phyloP scores from a whole-genome alignment of 768 basidiomycete genomes.

The Termitomyces sp. region DNA sequence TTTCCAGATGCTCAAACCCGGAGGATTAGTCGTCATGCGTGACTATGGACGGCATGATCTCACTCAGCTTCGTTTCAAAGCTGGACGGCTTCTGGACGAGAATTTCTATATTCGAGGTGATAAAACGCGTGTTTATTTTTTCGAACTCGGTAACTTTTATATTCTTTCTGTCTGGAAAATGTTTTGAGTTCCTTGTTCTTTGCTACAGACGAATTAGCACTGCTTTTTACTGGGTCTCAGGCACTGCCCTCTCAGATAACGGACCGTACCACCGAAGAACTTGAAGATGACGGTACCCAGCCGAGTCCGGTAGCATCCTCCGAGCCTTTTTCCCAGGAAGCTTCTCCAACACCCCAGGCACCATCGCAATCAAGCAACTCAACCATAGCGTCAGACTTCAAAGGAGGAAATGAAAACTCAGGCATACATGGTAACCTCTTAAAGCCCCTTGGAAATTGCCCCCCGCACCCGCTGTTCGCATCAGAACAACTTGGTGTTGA shows the following conservation, averaged over 20 bases:
- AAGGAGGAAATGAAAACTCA: background rate
- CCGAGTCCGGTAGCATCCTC: background rate
- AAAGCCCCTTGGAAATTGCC: slow-evolving; percentile 22
- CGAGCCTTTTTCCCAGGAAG: slow-evolving; percentile 1
- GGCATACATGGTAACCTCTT: slow-evolving; percentile 39
- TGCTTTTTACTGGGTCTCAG: slow-evolving; percentile 68
- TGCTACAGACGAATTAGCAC: slow-evolving; percentile 64
- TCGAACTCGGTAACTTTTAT: slow-evolving; percentile 62
- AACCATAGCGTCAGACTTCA: background rate
- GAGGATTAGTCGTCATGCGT: slow-evolving; percentile 77
- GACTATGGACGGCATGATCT: slow-evolving; percentile 97
- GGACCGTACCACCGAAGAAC: slow-evolving; percentile 26
- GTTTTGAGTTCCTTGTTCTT: slow-evolving; percentile 1
- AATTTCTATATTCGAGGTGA: slow-evolving; percentile 97
- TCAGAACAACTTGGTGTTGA: slow-evolving; percentile 87
- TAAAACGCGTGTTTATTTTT: slow-evolving; percentile 97
- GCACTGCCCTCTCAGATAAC: slow-evolving; percentile 28
- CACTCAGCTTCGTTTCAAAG: slow-evolving; percentile 91
- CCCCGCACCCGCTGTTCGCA: slow-evolving; percentile 63
- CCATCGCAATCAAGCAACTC: background rate
- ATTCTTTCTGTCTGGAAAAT: background rate
- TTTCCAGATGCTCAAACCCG: slow-evolving; percentile 82
- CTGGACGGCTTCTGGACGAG: slow-evolving; percentile 80
- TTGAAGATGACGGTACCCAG: slow-evolving; percentile 28
- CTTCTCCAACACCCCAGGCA: slow-evolving; percentile 1